Conservation (phyloP, 352 stramenopile genomes). For the Globisporangium carolinianum region DNA sequence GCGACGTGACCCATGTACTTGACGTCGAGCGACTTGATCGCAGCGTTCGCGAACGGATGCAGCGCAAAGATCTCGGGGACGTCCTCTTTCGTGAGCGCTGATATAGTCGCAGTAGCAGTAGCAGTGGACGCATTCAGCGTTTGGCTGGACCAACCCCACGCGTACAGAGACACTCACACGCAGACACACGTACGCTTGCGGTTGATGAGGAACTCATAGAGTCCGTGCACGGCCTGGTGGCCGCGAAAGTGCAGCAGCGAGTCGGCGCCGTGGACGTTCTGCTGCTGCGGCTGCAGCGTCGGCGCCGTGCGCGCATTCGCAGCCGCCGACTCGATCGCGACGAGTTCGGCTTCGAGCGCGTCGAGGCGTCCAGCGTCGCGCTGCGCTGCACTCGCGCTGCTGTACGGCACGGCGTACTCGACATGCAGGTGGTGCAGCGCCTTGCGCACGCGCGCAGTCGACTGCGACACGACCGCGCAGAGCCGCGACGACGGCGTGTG, state of each 20-base stretch:
- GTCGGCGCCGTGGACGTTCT: conserved; percentile 45
- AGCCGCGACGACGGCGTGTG: conserved; percentile 12
- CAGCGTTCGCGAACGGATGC: conserved; percentile 52
- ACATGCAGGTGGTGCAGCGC: conserved; percentile 57
- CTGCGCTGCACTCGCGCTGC: conserved; percentile 28
- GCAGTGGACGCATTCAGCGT: too few species aligned
- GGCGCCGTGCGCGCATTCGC: neutral
- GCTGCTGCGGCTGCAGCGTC: conserved; percentile 12
- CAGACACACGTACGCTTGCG: conserved; percentile 47
- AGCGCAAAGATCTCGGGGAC: conserved; percentile 50
- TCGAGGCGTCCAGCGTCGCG: conserved; percentile 39
- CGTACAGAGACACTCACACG: neutral
- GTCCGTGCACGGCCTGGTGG: conserved; percentile 53
- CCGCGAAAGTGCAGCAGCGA: conserved; percentile 60
- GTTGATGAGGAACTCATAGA: conserved; percentile 79
- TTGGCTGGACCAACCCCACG: too few species aligned
- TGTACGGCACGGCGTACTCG: conserved; percentile 49
- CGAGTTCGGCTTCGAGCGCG: conserved; percentile 36
- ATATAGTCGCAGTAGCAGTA: conserved; percentile 2
- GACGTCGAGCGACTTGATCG: conserved; percentile 47
- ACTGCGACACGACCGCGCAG: conserved; percentile 61
- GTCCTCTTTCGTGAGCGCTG: conserved; percentile 73
- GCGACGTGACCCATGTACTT: conserved; percentile 31
- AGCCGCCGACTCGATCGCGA: conserved; percentile 12
- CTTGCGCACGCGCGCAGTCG: conserved; percentile 54